Conservation (phyloP, 2,329 filamentous ascomycete genomes). For the Trichophyton benhamiae region DNA sequence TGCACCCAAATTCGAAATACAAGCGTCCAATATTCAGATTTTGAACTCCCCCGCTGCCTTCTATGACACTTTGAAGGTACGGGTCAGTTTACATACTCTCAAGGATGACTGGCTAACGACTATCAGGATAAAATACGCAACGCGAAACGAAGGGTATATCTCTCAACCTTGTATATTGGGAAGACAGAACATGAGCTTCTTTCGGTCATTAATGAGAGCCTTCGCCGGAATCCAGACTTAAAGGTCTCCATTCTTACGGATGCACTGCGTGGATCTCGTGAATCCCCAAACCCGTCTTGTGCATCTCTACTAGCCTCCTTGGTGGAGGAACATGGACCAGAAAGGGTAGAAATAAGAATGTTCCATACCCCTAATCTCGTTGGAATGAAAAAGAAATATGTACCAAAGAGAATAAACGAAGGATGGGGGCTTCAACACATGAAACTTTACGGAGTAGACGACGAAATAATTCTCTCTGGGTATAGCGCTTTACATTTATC, state of each 20-base stretch:
- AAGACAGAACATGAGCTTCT: slow-evolving; percentile 86
- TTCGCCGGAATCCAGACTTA: slow-evolving; percentile 61
- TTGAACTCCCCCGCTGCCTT: slow-evolving; percentile 75
- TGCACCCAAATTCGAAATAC: slow-evolving; percentile 78
- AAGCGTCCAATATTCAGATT: slow-evolving; percentile 67
- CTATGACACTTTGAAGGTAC: slow-evolving; percentile 77
- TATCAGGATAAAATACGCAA: slow-evolving; percentile 62
- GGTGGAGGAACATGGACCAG: slow-evolving; percentile 68
- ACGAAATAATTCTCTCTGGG: slow-evolving; percentile 90
- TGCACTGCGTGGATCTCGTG: slow-evolving; percentile 77
- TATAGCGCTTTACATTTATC: slow-evolving; percentile 28
- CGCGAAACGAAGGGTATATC: slow-evolving; percentile 68
- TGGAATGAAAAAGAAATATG: slow-evolving; percentile 66
- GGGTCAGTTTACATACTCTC: background rate
- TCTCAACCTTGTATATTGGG: slow-evolving; percentile 95
- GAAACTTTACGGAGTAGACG: slow-evolving; percentile 94
- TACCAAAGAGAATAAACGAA: slow-evolving; percentile 88
- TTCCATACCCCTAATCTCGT: slow-evolving; percentile 96
- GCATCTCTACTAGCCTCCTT: slow-evolving; percentile 77
- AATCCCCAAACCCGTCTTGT: slow-evolving; percentile 73
- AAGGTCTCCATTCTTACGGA: slow-evolving; percentile 85
- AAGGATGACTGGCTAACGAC: slow-evolving; percentile 13
- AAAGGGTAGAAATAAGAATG: slow-evolving; percentile 86
- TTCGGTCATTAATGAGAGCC: slow-evolving; percentile 59
- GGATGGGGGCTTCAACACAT: slow-evolving; percentile 98